Evolutionary conservation across 768 basidiomycete species (phyloP), one percentile per base, ranked within the genome.

Genomic region (Hydnum rufescens): DNA sequence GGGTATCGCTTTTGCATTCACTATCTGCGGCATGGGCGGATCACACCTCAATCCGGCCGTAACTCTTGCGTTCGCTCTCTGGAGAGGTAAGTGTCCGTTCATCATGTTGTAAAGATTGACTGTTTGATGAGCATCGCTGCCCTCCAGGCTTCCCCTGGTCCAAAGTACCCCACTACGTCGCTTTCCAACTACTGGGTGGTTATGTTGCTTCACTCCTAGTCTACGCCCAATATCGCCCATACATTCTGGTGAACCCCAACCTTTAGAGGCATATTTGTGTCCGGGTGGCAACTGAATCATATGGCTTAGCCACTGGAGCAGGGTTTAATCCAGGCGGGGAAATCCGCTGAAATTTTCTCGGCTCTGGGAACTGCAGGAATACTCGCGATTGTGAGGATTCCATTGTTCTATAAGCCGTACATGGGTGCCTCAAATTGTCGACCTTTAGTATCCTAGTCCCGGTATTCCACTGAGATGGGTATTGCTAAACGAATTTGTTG

Each of bases 41-140:
- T 73, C 77, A 22, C 80, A 82, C 58, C 75, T 82, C 61, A 77
- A 70, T 51, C 84, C 82, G 2, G 70, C 73, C 13, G 55, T 53
- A 34, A 58, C 46, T 18, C 56, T 56, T 53, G 50, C 59, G 5
- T 60, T 60, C 36, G 53, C 47, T 46, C 5, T 58, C 5, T 64
- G 57, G 59, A 57, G 58, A 52, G 58, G 61, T 47, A 47, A 13
- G 44, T n/a, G n/a, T n/a, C 25, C 25, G 26, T 1, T 8, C 25
- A 13, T 47, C 44, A 26, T 26, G 8, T 47, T 25, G 26, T 47
- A 47, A 8, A 25, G n/a, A n/a, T n/a, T n/a, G n/a, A n/a, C n/a
- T n/a, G n/a, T n/a, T 28, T 47, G 44, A 28, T 26, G 44, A 8
- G 13, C 44, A 8, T 47, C 22, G 36, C 8, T 22, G 23, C 13